These are phyloP conservation scores for Penicillium canescens DNA, from an alignment of 495 filamentous ascomycete species.

Conservation along the genomic window DNA sequence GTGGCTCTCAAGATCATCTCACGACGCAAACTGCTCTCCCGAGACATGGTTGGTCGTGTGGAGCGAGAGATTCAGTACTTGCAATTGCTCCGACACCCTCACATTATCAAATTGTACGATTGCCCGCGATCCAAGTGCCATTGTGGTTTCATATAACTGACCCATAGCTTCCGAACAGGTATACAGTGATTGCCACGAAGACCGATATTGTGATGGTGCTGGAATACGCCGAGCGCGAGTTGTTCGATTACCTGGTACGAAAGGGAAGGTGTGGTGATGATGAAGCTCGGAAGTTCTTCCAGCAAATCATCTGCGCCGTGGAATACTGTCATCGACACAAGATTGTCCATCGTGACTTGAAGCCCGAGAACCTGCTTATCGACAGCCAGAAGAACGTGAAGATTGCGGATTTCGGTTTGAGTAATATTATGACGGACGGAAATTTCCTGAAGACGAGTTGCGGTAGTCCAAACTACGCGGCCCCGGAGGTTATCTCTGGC, in stretches of 20 bases:
- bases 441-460: slow-evolving; percentile 99
- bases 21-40: slow-evolving; percentile 87
- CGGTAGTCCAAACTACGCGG: slow-evolving; percentile 96
- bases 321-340: slow-evolving; percentile 99
- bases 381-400: slow-evolving; percentile 96
- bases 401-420: slow-evolving; percentile 97
- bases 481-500: slow-evolving; percentile 95
- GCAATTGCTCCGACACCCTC: slow-evolving; percentile 90
- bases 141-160: slow-evolving; percentile 5
- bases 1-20: slow-evolving; percentile 97
- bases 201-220: slow-evolving; percentile 98
- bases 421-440: slow-evolving; percentile 99
- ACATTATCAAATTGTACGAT: slow-evolving; percentile 97
- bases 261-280: slow-evolving; percentile 87
- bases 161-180: slow-evolving; percentile 49
- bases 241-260: slow-evolving; percentile 96
- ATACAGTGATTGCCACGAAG: slow-evolving; percentile 92
- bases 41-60: slow-evolving; percentile 95
- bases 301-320: slow-evolving; percentile 98
- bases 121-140: not conserved
- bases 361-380: slow-evolving; percentile 94
- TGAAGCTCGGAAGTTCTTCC: slow-evolving; percentile 93
- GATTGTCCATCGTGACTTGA: slow-evolving; percentile 96
- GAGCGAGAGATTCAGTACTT: slow-evolving; percentile 98
- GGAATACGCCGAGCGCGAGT: slow-evolving; percentile 92